Base-by-base conservation (phyloP, 495 filamentous ascomycete species). In the Penicillium soppii region DNA sequence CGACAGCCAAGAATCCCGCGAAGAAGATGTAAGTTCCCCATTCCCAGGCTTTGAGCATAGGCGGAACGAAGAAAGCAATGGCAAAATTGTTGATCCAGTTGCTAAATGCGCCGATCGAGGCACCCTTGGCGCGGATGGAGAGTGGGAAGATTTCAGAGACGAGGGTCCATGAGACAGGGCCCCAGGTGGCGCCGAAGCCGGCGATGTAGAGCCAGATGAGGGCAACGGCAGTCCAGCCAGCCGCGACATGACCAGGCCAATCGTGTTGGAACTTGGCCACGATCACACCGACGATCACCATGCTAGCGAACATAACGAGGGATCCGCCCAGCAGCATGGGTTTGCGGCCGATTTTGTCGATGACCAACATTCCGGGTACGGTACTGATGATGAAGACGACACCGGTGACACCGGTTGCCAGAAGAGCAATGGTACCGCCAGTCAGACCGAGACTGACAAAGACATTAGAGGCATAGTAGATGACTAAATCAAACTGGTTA, bases 371-470 rank as follows among this genome's bases (percentile, higher is more conserved):
- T 53, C 81, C 90, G 32, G 84, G 88, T 63, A 92, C 68, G 21
- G 91, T 72, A 49, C 77, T 78, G 60, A 90, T 86, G 32, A 91
- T 58, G 77, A 92, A 92, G 6, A 84, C 76, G 66, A 89, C 81
- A 27, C 55, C 56, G 59, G 91, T 85, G 49, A 85, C 70, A 52
- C 75, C 83, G 22, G 83, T 75, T 53, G 73, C 64, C 53, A 83
- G 67, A 61, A 91, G 82, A 74, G 89, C 90, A 47, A 81, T 78
- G 15, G 86, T 88, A 32, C 84, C 85, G 61, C 85, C 88, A 70
- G 89, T 91, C 73, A 92, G 85, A 68, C 90, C 84, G 66, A 91
- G 89, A 69, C 90, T 90, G 58, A 86, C 76, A 61, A 75, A 65
- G 13, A 73, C 62, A 26, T 70, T 62, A 15, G 71, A 68, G 3